Evolutionary conservation across 2,329 filamentous ascomycete species (phyloP), one percentile per base, ranked within the genome.

Genomic region (Calonectria fujianensis): DNA sequence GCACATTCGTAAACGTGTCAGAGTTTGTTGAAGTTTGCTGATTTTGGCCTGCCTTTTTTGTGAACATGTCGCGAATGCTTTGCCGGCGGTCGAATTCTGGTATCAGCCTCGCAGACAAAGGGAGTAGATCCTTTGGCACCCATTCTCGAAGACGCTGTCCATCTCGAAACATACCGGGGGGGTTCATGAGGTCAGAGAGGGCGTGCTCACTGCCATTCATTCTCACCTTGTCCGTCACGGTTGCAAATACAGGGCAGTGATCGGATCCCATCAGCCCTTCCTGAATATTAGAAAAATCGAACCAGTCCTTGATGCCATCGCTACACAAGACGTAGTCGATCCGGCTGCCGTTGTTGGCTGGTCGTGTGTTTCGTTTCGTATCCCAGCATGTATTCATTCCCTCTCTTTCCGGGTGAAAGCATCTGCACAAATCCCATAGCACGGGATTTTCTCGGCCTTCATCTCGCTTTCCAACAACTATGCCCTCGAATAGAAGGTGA

Each of bases 371-470:
- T 82, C 96, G 94, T 83, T 94, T 96, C 66, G 95, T 96, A 77
- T 98, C 96, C 96, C 96, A 98, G 84, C 96, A 98, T 0, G 97
- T 98, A 84, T 95, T 98, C 97, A 99, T 98, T 75, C 95, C 95
- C 75, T 89, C 88, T 50, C 97, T 90, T n/a, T 88, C 86, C 0
- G 95, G 94, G 82, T 98, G 94, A 81, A 96, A 97, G 32, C 90
- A 91, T 64, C 97, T 91, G 79, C 94, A 96, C 24, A 97, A 88
- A 85, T 99, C 97, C 90, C 94, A 95, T 51, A 98, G 86, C 1
- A 96, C 91, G 3, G 95, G 91, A 16, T 88, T 80, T 82, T 96
- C 93, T 77, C 94, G 89, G 0, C 91, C 93, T 79, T 93, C 87
- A 74, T 97, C 95, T 73, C 92, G 90, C 45, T 90, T 86, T 0